Conservation (phyloP, 1,284 basidiomycete genomes). For the Abortiporus biennis region DNA sequence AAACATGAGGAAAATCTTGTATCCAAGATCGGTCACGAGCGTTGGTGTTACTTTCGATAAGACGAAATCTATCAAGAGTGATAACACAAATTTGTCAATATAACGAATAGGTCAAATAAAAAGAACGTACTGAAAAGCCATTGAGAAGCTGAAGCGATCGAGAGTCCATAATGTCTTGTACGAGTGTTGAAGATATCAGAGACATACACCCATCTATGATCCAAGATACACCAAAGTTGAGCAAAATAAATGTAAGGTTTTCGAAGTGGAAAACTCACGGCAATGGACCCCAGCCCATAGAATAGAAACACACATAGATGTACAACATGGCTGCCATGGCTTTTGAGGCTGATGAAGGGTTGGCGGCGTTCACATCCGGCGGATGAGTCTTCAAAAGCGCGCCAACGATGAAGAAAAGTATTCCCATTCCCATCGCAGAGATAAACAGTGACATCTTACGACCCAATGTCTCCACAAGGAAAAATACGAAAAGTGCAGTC, state of each 20-base stretch:
- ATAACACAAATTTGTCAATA: slow-evolving; percentile 3
- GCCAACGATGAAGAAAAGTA: slow-evolving; percentile 63
- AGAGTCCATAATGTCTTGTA: slow-evolving; percentile 73
- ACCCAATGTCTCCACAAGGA: slow-evolving; percentile 52
- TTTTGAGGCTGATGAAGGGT: slow-evolving; percentile 45
- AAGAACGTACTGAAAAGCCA: slow-evolving; percentile 69
- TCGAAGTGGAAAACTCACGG: slow-evolving; percentile 13
- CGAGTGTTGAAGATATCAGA: slow-evolving; percentile 82
- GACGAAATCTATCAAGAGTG: slow-evolving; percentile 50
- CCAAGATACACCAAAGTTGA: slow-evolving; percentile 29
- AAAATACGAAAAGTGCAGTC: slow-evolving; percentile 56
- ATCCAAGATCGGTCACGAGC: slow-evolving; percentile 54
- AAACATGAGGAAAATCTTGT: slow-evolving; percentile 68
- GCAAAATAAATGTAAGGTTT: not conserved
- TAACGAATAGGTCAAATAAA: not conserved
- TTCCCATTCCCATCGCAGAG: slow-evolving; percentile 57
- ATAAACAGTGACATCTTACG: slow-evolving; percentile 56
- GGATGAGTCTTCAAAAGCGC: slow-evolving; percentile 72
- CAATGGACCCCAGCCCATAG: slow-evolving; percentile 42
- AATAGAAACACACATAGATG: slow-evolving; percentile 73
- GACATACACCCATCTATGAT: slow-evolving; percentile 59
- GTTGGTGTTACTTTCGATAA: slow-evolving; percentile 68
- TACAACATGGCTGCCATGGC: slow-evolving; percentile 76
- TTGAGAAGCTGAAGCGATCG: slow-evolving; percentile 64
- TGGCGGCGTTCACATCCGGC: slow-evolving; percentile 27